These are phyloP conservation scores for Fusarium nisikadoi DNA, from an alignment of 2,329 filamentous ascomycete species.

Conservation along the genomic window DNA sequence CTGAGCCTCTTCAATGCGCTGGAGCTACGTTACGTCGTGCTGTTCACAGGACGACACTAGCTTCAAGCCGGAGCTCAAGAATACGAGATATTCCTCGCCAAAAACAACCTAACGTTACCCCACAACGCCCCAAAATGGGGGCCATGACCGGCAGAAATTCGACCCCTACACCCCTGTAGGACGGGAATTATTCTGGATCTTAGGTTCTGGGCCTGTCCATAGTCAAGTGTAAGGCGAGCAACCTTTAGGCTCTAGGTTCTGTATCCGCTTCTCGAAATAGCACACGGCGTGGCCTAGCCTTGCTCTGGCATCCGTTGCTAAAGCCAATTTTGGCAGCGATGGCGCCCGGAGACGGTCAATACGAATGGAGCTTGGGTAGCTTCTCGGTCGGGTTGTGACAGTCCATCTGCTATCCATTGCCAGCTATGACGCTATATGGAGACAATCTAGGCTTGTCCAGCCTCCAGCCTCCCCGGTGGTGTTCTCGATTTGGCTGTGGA, in stretches of 20 bases:
- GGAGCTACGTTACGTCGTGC: constrained; percentile 29
- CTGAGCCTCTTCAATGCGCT: not conserved
- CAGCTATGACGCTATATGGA: constrained; percentile 30
- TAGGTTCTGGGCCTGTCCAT: constrained; percentile 20
- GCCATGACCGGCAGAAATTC: constrained; percentile 16
- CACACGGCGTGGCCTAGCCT: constrained; percentile 28
- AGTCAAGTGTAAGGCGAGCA: not conserved
- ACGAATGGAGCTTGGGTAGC: not conserved
- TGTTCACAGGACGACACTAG: constrained; percentile 18
- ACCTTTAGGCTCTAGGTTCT: not conserved
- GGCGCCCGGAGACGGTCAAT: not conserved
- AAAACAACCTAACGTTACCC: constrained; percentile 29
- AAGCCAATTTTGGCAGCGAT: not conserved
- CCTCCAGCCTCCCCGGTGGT: constrained; percentile 27
- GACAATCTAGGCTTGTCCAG: constrained; percentile 15
- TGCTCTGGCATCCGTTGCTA: not conserved
- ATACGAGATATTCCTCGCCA: constrained; percentile 36
- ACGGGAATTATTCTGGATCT: constrained; percentile 33
- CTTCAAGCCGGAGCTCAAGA: constrained; percentile 14
- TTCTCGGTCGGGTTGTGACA: not conserved
- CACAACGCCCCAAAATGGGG: constrained; percentile 30
- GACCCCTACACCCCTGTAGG: not conserved
- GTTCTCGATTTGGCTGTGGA: constrained; percentile 29
- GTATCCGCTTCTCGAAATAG: constrained; percentile 35
- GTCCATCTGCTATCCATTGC: not conserved